Base-by-base conservation (phyloP, 176 grass and related monocot genomes). In the Sorghum bicolor region DNA sequence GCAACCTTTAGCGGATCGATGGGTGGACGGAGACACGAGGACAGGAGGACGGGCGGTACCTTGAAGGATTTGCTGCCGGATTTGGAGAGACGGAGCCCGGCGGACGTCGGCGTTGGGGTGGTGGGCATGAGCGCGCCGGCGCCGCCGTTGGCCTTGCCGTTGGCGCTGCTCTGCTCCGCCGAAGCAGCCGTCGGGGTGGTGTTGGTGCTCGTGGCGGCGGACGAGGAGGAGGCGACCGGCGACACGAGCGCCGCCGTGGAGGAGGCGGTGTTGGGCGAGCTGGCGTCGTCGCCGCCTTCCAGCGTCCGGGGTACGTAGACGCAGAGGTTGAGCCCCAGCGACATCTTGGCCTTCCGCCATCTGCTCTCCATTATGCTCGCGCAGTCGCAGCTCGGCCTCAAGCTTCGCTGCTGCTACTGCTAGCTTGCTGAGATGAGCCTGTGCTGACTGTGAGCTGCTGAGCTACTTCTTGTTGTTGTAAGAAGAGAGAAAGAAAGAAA, bases 261-360 rank as follows among this genome's bases (percentile, higher is more conserved):
- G 34, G 86, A 91, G 9, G 41, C 69, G 29, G 89, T 79, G 38
- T 34, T 74, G 26, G 55, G 83, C 76, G 85, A 72, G 90, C 73
- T 45, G 61, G 39, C 29, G 64, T 70, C 76, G 88, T 33, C 57
- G 74, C 88, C 57, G 74, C 88, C 86, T 77, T 93, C 91, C 39
- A 96, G 74, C 62, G 86, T 87, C 31, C 89, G 87, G 3, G 91
- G 94, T 24, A 96, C 86, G 79, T 96, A 96, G 37, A 96, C 94
- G 86, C 94, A 96, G 47, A 96, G 84, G 82, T 96, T 96, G 70
- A 96, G 82, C 58, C 94, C 91, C 57, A 96, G 88, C 11, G 94
- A 91, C 61, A 93, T 88, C 91, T 96, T 96, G 63, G 94, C 94
- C 80, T 93, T 96, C 76, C 94, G 90, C 94, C 91, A 96, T 87